A percentile compares a stretch with the other conserved stretches of the same genome.
phyloP scores from a whole-genome alignment of 352 stramenopile genomes.

The Globisporangium spiculum region DNA sequence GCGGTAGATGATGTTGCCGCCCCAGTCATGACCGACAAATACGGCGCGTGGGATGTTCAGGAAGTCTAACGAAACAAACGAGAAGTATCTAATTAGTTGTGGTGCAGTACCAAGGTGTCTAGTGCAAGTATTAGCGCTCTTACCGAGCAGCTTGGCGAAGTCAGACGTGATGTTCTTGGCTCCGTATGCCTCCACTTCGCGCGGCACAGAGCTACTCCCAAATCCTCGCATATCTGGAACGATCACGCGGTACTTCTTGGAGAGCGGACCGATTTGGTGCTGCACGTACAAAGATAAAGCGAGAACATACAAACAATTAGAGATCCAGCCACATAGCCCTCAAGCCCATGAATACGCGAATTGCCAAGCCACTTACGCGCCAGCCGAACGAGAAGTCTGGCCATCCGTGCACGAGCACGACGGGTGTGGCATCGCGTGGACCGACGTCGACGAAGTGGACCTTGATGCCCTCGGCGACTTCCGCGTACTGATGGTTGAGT shows the following conservation, averaged over 20 bases:
- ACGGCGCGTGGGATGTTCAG: constrained; percentile 46
- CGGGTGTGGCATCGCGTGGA: constrained; percentile 32
- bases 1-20: constrained; percentile 43
- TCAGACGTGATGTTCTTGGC: constrained; percentile 48
- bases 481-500: constrained; percentile 20
- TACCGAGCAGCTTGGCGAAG: constrained; percentile 37
- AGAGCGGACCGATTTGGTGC: constrained; percentile 50
- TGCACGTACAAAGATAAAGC: neutral
- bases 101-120: neutral
- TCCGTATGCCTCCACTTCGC: constrained; percentile 38
- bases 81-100: neutral
- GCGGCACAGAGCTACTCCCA: constrained; percentile 41
- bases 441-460: constrained; percentile 55
- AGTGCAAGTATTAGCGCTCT: neutral
- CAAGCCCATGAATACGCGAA: neutral
- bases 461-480: constrained; percentile 24
- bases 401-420: constrained; percentile 67
- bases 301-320: neutral
- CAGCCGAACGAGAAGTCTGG: constrained; percentile 62
- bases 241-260: constrained; percentile 54
- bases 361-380: constrained; percentile 27
- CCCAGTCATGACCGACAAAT: constrained; percentile 64
- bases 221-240: constrained; percentile 51
- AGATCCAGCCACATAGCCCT: neutral
- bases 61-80: constrained; percentile 23